phyloP scores from a whole-genome alignment of 176 grass and related monocot genomes.

The Cocos nucifera region DNA sequence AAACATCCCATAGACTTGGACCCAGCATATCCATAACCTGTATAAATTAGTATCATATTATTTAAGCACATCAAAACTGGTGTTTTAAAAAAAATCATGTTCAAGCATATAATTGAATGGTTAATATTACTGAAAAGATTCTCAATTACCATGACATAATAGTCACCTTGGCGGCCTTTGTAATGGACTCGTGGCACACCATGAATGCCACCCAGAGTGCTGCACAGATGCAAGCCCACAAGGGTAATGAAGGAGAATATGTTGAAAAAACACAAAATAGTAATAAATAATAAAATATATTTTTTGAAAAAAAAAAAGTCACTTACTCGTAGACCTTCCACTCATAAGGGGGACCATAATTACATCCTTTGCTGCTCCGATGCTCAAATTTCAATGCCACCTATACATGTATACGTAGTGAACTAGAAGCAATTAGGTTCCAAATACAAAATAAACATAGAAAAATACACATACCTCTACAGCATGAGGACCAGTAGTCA shows the following conservation, averaged over 20 bases:
- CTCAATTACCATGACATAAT: neutral
- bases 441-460: slow-evolving; percentile 9
- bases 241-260: neutral
- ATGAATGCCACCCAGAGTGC: neutral
- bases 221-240: no score
- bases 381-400: slow-evolving; percentile 96
- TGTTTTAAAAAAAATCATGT: neutral
- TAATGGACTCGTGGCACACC: slow-evolving; percentile 2
- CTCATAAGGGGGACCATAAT: slow-evolving; percentile 74
- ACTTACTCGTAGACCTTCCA: slow-evolving; percentile 94
- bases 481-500: slow-evolving; percentile 53
- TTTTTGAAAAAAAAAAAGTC: no score
- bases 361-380: slow-evolving; percentile 86
- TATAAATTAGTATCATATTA: neutral
- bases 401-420: slow-evolving; percentile 21
- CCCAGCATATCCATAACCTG: slow-evolving; percentile 11
- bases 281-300: neutral
- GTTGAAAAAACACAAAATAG: slow-evolving; percentile 8
- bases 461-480: slow-evolving; percentile 41
- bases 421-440: neutral
- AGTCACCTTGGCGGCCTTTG: slow-evolving; percentile 8
- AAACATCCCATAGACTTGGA: slow-evolving; percentile 6
- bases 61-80: neutral
- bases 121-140: no score
- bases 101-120: neutral